Evolutionary conservation across 129 eudicot genomes (phyloP).

Genomic region (sunflower (Helianthus annuus)): HanXRQr2.0-SUNRISE NC_035434.2:22100705-22101204

Average conservation of each 20-base stretch:
- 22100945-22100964: conserved; percentile 96
- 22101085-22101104: conserved; percentile 99
- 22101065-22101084: conserved; percentile 90
- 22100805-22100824: background rate
- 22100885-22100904: background rate
- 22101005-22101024: conserved; percentile 98
- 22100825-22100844: background rate
- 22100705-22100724: no score
- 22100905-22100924: conserved; percentile 43
- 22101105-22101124: conserved; percentile 96
- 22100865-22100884: background rate
- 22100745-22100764: background rate
- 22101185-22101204: background rate
- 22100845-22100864: background rate
- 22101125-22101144: conserved; percentile 94
- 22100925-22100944: conserved; percentile 98
- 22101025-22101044: conserved; percentile 99
- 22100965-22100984: conserved; percentile 89
- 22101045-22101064: conserved; percentile 96
- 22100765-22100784: background rate
- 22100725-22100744: background rate
- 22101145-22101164: conserved; percentile 92
- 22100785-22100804: background rate
- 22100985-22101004: conserved; percentile 98
- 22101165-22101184: conserved; percentile 91